A percentile compares a stretch with the other conserved stretches of the same genome.
These are phyloP conservation scores for Aureobasidium sp. DNA, from an alignment of 2,329 filamentous ascomycete genomes.

Conservation along the genomic window DNA sequence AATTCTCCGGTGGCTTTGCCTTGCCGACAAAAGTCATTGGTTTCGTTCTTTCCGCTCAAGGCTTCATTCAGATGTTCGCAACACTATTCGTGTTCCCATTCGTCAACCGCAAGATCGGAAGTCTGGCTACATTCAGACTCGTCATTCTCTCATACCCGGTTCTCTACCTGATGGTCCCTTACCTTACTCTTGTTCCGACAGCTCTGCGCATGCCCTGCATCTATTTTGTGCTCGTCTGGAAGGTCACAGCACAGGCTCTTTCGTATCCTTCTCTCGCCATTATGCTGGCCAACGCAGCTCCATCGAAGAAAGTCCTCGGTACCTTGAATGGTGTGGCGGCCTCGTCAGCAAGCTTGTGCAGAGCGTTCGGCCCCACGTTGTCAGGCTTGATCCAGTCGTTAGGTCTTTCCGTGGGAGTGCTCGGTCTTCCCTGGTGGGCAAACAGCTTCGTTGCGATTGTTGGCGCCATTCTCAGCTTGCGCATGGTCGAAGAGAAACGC, in stretches of 20 bases:
- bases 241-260: constrained; percentile 85
- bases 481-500: constrained; percentile 43
- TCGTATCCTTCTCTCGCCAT: constrained; percentile 87
- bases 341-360: constrained; percentile 79
- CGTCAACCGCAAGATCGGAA: constrained; percentile 65
- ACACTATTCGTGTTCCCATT: constrained; percentile 78
- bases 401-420: constrained; percentile 71
- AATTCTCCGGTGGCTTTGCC: constrained; percentile 79
- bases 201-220: constrained; percentile 63
- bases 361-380: constrained; percentile 80
- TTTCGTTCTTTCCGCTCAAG: constrained; percentile 79
- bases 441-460: constrained; percentile 66
- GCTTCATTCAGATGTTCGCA: constrained; percentile 78
- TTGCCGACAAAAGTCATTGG: constrained; percentile 78
- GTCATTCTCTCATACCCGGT: constrained; percentile 76
- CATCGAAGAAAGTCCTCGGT: constrained; percentile 74
- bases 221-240: constrained; percentile 73
- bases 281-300: constrained; percentile 78
- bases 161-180: constrained; percentile 80
- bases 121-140: constrained; percentile 71
- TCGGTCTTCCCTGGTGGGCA: constrained; percentile 89
- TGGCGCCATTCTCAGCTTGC: constrained; percentile 66
- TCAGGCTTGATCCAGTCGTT: constrained; percentile 77
- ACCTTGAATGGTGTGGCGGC: constrained; percentile 89
- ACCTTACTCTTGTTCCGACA: constrained; percentile 74